phyloP scores from a whole-genome alignment of 345 rosid genomes.

The Eucalyptus pumila region DNA sequence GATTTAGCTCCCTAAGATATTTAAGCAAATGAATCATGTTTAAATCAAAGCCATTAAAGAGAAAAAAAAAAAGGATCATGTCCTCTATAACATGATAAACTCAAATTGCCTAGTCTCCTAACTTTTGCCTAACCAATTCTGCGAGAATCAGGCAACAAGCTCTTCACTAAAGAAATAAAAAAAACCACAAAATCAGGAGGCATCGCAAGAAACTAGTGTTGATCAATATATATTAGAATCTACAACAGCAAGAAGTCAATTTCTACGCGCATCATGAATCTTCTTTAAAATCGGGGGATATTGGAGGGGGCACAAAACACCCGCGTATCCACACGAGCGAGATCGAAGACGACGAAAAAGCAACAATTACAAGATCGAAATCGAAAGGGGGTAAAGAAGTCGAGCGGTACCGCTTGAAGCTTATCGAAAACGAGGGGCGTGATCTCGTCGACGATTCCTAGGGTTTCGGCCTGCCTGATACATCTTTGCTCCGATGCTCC shows the following conservation, averaged over 20 bases:
- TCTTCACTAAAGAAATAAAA: not conserved
- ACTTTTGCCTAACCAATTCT: not conserved
- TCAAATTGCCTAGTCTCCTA: not conserved
- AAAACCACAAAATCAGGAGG: not conserved
- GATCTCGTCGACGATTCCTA: constrained; percentile 55
- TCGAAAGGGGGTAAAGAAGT: not conserved
- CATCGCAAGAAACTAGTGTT: too few relatives aligned
- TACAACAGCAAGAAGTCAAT: not conserved
- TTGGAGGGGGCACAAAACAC: not conserved
- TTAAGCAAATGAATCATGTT: not conserved
- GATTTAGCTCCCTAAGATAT: not conserved
- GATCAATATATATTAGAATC: not conserved
- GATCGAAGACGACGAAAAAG: not conserved
- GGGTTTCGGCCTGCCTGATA: constrained; percentile 53
- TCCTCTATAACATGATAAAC: not conserved
- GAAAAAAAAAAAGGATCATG: too few relatives aligned
- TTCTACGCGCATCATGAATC: not conserved
- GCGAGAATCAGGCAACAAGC: not conserved
- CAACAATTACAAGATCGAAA: not conserved
- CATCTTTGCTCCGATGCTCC: constrained; percentile 4
- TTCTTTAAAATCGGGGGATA: too few relatives aligned
- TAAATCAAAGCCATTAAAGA: not conserved
- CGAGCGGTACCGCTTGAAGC: constrained; percentile 54
- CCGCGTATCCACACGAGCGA: not conserved
- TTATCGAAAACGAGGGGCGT: constrained; percentile 68